Conservation (phyloP, 495 filamentous ascomycete species). For the Penicillium atrosanguineum region DNA sequence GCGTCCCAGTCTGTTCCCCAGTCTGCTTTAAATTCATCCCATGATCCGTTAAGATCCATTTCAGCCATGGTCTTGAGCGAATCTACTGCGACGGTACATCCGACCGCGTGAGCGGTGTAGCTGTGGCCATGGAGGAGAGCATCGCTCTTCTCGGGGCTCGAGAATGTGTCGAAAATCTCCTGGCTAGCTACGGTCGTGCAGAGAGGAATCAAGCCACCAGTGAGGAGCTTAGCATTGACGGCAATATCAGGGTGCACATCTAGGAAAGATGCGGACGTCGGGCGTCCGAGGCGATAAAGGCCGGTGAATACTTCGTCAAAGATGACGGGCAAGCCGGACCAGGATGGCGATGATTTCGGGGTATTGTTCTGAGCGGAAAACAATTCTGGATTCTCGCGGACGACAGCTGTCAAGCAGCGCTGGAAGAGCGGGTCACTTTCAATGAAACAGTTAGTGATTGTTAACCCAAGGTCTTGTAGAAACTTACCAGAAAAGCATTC, state of each 20-base stretch:
- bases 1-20: conserved; percentile 47
- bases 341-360: conserved; percentile 30
- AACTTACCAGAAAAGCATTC: conserved; percentile 71
- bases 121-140: conserved; percentile 77
- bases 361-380: conserved; percentile 29
- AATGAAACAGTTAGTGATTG: conserved; percentile 12
- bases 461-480: background rate
- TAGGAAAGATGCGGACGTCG: conserved; percentile 63
- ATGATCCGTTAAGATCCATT: conserved; percentile 52
- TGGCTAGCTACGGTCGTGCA: conserved; percentile 67
- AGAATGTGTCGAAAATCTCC: conserved; percentile 68
- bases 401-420: conserved; percentile 57
- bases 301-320: conserved; percentile 84
- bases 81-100: conserved; percentile 66
- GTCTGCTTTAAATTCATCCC: conserved; percentile 45
- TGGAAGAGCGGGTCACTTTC: conserved; percentile 75
- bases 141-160: conserved; percentile 63
- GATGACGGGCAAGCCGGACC: conserved; percentile 71
- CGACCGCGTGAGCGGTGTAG: conserved; percentile 76
- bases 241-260: conserved; percentile 64
- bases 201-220: conserved; percentile 73
- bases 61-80: conserved; percentile 53
- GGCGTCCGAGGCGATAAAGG: conserved; percentile 70
- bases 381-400: conserved; percentile 54
- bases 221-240: conserved; percentile 75